Base-by-base conservation (phyloP, 1,284 basidiomycete species). In the Coniferiporia weirii region DNA sequence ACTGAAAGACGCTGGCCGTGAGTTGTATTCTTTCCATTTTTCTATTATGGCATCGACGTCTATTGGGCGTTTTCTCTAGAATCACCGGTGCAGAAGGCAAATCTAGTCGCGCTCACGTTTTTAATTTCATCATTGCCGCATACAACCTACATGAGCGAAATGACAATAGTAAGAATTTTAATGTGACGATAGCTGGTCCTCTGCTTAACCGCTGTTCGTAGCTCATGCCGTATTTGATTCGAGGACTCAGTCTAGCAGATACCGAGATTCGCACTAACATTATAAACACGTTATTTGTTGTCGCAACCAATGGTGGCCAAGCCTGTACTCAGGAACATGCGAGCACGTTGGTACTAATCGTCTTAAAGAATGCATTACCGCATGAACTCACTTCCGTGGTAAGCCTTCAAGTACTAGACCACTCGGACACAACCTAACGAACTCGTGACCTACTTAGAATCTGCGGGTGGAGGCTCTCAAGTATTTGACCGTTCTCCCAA, bases 161-260 rank as follows among this genome's bases (percentile, higher is more conserved):
- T 96, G 69, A 70, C 85, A 5, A 79, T 78, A 13, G 92, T 92
- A 59, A 59, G 83, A 69, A 8, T 4, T 49, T 32, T 27, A 27
- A 27, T 35, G 52, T 13, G 15, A 13, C 57, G 19, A 38, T 51
- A 1, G 20, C 17, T 20, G 47, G 27, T 59, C 63, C 49, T 10
- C 46, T 64, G 35, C 19, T 43, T 48, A 38, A 40, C 2, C 3
- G 1, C 9, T 10, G 15, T 3, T 4, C 58, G n/a, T 68, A 96
- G 89, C 80, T 98, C 13, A 83, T 98, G 64, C 95, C 96, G 0
- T 77, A 98, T 15, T 80, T 99, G 1, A 77, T 99, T 50, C 91
- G 91, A 19, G 89, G 92, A 1, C 81, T 99, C 6, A 82, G 89
- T 43, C 75, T 97, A 1, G 82, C 85, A 1, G 88, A 94, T 69